phyloP scores from a whole-genome alignment of 495 filamentous ascomycete genomes.

The Penicillium argentinense region DNA sequence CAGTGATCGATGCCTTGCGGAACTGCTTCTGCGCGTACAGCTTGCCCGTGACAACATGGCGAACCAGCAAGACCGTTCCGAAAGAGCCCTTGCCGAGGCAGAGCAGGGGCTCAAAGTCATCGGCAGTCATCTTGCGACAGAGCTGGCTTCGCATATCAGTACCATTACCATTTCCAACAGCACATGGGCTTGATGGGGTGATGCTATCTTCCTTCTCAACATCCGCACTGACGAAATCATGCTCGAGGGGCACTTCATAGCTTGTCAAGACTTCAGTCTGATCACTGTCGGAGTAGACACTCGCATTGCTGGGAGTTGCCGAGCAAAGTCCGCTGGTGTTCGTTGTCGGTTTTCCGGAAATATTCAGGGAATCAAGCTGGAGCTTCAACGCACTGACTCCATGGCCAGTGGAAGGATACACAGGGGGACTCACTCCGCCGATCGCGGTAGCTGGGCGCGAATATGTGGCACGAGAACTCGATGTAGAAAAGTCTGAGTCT shows the following conservation, averaged over 20 bases:
- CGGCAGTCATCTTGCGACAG: slow-evolving; percentile 81
- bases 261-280: slow-evolving; percentile 62
- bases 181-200: slow-evolving; percentile 11
- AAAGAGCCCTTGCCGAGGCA: slow-evolving; percentile 96
- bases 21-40: slow-evolving; percentile 98
- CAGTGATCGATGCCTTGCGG: slow-evolving; percentile 87
- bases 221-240: slow-evolving; percentile 82
- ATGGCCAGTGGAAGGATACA: slow-evolving; percentile 58
- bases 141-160: slow-evolving; percentile 41
- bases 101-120: slow-evolving; percentile 89
- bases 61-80: slow-evolving; percentile 89
- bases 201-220: slow-evolving; percentile 43
- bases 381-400: slow-evolving; percentile 78
- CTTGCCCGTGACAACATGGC: slow-evolving; percentile 79
- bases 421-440: slow-evolving; percentile 50
- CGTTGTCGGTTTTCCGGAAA: slow-evolving; percentile 40
- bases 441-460: slow-evolving; percentile 26
- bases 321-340: slow-evolving; percentile 38
- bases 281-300: slow-evolving; percentile 56
- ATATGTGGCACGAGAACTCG: slow-evolving; percentile 47
- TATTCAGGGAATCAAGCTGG: slow-evolving; percentile 68
- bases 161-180: slow-evolving; percentile 12
- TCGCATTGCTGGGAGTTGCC: slow-evolving; percentile 52
- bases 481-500: slow-evolving; percentile 70
- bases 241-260: slow-evolving; percentile 85